Percentiles rank a stretch among this genome's conserved stretches.
Conservation (phyloP, 345 rosid genomes). For the Limnanthes douglasii region DNA sequence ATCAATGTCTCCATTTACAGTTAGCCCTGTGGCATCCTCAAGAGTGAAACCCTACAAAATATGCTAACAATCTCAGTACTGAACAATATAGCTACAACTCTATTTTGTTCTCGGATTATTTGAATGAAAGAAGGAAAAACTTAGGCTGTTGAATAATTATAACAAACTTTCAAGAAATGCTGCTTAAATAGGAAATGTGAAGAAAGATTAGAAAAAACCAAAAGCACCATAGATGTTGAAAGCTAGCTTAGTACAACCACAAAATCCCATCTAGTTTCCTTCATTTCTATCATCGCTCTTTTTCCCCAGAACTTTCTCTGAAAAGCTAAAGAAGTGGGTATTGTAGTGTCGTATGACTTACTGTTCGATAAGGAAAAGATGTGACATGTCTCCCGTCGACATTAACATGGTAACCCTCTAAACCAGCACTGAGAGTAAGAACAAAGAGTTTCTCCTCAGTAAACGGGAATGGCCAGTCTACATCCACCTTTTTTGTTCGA, state of each 20-base stretch:
- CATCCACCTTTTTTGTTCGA: conserved; percentile 42
- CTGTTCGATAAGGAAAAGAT: conserved; percentile 87
- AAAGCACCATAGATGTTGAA: no score
- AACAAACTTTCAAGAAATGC: no score
- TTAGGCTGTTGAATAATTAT: no score
- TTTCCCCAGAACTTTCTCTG: no score
- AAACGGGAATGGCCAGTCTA: conserved; percentile 95
- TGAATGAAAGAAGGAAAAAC: no score
- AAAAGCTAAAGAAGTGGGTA: not conserved
- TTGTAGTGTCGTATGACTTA: conserved; percentile 22
- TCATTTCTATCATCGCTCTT: no score
- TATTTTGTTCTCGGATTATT: no score
- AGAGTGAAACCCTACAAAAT: conserved; percentile 66
- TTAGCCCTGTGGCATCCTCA: conserved; percentile 94
- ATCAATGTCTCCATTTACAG: conserved; percentile 63
- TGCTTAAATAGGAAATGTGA: not conserved
- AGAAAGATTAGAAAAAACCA: conserved; percentile 1
- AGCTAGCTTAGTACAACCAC: no score
- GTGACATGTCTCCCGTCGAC: conserved; percentile 86
- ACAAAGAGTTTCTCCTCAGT: conserved; percentile 67
- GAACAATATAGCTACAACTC: no score
- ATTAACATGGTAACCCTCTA: conserved; percentile 83
- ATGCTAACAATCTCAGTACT: no score
- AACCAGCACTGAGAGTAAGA: conserved; percentile 76
- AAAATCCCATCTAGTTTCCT: not conserved